Percentiles rank a stretch among this genome's conserved stretches.
Conservation (phyloP, 495 filamentous ascomycete species). For the Xylaria intraflava region DNA sequence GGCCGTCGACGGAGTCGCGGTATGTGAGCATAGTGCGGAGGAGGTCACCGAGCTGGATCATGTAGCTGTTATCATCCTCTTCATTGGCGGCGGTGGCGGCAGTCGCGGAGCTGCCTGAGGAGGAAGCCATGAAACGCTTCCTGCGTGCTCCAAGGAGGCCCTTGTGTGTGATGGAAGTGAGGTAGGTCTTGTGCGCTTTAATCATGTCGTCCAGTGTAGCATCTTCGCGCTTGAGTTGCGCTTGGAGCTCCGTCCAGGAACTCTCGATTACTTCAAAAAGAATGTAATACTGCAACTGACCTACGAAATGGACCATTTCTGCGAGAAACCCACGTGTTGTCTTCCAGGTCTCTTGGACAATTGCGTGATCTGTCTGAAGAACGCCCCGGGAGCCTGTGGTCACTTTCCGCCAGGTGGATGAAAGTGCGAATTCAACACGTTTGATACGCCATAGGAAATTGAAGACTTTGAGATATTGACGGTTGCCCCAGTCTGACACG, state of each 20-base stretch:
- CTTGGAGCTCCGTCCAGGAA: slow-evolving; percentile 82
- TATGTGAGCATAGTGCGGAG: slow-evolving; percentile 92
- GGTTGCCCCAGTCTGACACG: slow-evolving; percentile 87
- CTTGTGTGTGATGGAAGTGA: slow-evolving; percentile 92
- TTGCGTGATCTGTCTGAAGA: slow-evolving; percentile 70
- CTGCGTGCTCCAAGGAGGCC: slow-evolving; percentile 73
- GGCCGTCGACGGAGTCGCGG: slow-evolving; percentile 85
- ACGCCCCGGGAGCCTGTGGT: slow-evolving; percentile 94
- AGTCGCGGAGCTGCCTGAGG: slow-evolving; percentile 37
- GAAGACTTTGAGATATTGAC: slow-evolving; percentile 97
- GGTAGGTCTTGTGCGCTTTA: slow-evolving; percentile 80
- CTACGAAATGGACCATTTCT: slow-evolving; percentile 98
- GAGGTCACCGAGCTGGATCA: slow-evolving; percentile 83
- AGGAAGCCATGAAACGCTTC: slow-evolving; percentile 21
- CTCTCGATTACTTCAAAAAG: slow-evolving; percentile 97
- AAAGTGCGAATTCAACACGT: slow-evolving; percentile 89
- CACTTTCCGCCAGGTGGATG: slow-evolving; percentile 86
- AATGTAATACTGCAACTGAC: slow-evolving; percentile 97
- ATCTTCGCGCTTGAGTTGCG: slow-evolving; percentile 68
- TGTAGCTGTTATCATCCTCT: slow-evolving; percentile 73
- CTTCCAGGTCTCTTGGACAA: slow-evolving; percentile 82
- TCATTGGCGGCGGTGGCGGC: slow-evolving; percentile 32
- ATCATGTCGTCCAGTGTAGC: slow-evolving; percentile 94
- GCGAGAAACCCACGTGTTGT: slow-evolving; percentile 76
- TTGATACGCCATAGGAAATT: slow-evolving; percentile 99